Base-by-base conservation (phyloP, 805 yeast species). In the Ogataea parapolymorpha region DNA sequence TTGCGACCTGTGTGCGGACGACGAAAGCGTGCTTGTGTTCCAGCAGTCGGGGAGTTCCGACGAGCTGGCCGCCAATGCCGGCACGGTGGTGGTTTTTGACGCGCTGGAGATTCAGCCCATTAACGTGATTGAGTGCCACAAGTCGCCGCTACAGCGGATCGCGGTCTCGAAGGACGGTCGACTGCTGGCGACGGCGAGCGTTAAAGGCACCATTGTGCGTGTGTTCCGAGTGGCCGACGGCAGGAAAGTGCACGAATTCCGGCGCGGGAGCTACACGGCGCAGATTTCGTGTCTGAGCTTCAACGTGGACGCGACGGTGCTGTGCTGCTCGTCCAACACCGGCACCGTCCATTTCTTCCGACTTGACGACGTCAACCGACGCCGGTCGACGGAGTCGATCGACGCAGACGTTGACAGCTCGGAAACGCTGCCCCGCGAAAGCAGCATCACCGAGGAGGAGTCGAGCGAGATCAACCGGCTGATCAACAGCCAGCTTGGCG, bases 311-410 rank as follows among this genome's bases (percentile, higher is more conserved):
- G 81, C 85, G 45, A 71, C 72, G 12, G 76, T 83, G 47, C 67
- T 93, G 23, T 77, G 87, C n/a, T 96, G 91, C 18, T 79, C 91
- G 9, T 83, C 95, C 20, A 79, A 95, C 2, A 87, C 95, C 15
- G 95, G 86, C 32, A 93, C 99, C 0, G 90, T 93, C 16, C 99
- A 93, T 62, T 79, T 93, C 27, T 93, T 91, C 70, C 42, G 41
- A 14, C 50, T 56, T 17, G 55, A 40, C 25, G 32, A 12, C 13
- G 27, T 33, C 26, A 41, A 26, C 32, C 12, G 12, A 11, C 7
- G 23, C 17, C 12, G 37, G 17, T 29, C 33, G 13, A 11, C 42
- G 9, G 35, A 30, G 14, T 35, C 45, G 1, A 41, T 43, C 22
- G 45, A 45, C 32, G 9, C 29, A 1, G 12, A 35, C 12, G 29